Conservation (phyloP, 2,329 filamentous ascomycete species). For the Diplodia sapinea region DNA sequence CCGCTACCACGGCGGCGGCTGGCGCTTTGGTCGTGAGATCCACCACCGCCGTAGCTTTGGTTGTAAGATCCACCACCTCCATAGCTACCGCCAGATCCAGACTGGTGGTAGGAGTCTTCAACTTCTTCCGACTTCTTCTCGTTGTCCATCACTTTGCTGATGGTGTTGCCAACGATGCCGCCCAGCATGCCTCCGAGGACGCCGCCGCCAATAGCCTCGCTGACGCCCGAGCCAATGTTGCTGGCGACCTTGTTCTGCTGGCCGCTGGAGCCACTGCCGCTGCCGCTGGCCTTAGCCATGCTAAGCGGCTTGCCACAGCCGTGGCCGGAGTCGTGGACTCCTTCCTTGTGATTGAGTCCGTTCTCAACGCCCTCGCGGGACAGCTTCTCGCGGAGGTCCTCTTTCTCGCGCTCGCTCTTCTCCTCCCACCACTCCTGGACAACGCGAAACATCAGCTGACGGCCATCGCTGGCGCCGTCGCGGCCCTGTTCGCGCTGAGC, state of each 20-base stretch:
- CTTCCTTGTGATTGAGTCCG: conserved; percentile 85
- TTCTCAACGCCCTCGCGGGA: conserved; percentile 77
- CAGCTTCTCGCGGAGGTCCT: conserved; percentile 74
- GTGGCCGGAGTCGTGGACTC: conserved; percentile 82
- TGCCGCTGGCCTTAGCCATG: conserved; percentile 61
- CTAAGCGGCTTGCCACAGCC: conserved; percentile 81
- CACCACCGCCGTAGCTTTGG: conserved; percentile 46
- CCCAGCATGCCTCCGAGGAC: conserved; percentile 73
- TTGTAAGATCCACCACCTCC: conserved; percentile 66
- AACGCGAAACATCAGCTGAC: conserved; percentile 76
- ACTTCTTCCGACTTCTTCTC: conserved; percentile 58
- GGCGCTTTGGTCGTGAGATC: conserved; percentile 65
- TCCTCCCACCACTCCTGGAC: conserved; percentile 83
- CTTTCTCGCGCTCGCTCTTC: conserved; percentile 66
- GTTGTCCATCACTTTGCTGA: conserved; percentile 64
- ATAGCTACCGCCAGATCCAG: conserved; percentile 59
- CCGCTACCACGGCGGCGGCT: conserved; percentile 51
- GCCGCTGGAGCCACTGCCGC: conserved; percentile 44
- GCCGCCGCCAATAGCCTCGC: conserved; percentile 67
- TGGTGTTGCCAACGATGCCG: conserved; percentile 65
- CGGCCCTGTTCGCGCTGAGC: conserved; percentile 73
- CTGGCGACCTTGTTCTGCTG: conserved; percentile 40
- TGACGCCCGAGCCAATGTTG: conserved; percentile 59
- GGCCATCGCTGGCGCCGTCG: conserved; percentile 74
- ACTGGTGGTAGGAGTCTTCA: conserved; percentile 53